A percentile compares a stretch with the other conserved stretches of the same genome.
Evolutionary conservation across 2,329 filamentous ascomycete genomes (phyloP).

Genomic region (Passalora sequoiae): DNA sequence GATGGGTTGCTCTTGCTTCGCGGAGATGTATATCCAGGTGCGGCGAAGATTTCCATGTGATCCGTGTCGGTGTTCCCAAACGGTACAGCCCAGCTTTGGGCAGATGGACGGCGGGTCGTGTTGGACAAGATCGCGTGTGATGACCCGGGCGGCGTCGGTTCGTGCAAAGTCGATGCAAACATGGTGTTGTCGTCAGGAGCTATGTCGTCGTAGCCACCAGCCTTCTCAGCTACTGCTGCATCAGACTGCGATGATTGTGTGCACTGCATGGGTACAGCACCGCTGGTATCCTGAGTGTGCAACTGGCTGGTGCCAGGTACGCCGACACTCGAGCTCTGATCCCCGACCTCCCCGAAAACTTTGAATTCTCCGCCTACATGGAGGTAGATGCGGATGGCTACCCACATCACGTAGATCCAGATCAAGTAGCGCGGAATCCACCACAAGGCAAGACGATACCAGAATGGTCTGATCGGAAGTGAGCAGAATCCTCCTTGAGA

Average conservation of each 20-base stretch:
- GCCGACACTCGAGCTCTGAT: conserved; percentile 20
- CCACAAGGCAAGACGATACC: conserved; percentile 62
- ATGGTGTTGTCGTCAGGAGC: conserved; percentile 24
- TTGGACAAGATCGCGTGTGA: background rate
- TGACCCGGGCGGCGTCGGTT: background rate
- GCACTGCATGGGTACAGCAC: conserved; percentile 8
- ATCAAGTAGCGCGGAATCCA: conserved; percentile 73
- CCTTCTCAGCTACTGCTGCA: conserved; percentile 17
- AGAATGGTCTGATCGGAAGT: conserved; percentile 60
- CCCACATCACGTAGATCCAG: conserved; percentile 56
- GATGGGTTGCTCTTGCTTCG: conserved; percentile 20
- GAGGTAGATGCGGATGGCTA: conserved; percentile 65
- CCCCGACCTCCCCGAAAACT: conserved; percentile 32
- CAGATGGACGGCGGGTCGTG: conserved; percentile 16
- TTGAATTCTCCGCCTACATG: conserved; percentile 53
- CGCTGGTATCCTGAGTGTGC: conserved; percentile 3
- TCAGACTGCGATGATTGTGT: conserved; percentile 14
- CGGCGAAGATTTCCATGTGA: conserved; percentile 4
- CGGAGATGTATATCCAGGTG: conserved; percentile 1
- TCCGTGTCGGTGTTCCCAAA: conserved; percentile 14
- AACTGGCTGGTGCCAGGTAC: conserved; percentile 6
- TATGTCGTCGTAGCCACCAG: conserved; percentile 14
- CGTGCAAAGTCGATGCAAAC: background rate
- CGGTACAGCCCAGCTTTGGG: conserved; percentile 19
- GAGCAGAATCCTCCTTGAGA: conserved; percentile 65